Evolutionary conservation across 352 stramenopile species (phyloP).

Genomic region (Phytophthora sp.): DNA sequence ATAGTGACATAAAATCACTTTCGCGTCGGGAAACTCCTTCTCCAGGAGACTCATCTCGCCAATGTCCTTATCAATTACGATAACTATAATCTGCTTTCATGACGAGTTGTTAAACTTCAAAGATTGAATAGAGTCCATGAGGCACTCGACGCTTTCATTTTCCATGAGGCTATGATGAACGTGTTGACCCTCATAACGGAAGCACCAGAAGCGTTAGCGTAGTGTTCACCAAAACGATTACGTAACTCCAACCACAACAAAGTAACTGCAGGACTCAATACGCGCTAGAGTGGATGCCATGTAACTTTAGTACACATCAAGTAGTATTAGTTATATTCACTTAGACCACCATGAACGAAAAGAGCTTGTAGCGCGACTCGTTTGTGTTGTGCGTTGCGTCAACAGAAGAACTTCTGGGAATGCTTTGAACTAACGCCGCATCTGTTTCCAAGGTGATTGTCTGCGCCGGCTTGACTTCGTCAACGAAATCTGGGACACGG

Average conservation of each 20-base stretch:
- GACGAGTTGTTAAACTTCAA: neutral
- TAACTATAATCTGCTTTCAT: neutral
- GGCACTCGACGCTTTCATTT: neutral
- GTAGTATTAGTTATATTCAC: no score
- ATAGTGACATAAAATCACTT: constrained; percentile 1
- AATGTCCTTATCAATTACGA: constrained; percentile 1
- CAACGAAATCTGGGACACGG: neutral
- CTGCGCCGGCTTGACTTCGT: constrained; percentile 2
- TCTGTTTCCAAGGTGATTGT: constrained; percentile 14
- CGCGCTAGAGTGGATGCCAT: no score
- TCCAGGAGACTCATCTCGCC: neutral
- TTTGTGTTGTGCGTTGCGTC: constrained; percentile 16
- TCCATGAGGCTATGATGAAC: constrained; percentile 2
- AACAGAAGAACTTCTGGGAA: constrained; percentile 12
- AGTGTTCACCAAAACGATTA: no score
- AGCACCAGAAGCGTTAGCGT: no score
- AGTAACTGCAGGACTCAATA: no score
- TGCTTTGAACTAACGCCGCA: constrained; percentile 18
- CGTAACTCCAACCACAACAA: no score
- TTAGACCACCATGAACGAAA: constrained; percentile 17
- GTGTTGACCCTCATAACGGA: neutral
- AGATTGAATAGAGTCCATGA: neutral
- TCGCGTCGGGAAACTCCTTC: neutral
- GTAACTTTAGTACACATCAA: no score
- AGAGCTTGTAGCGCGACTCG: constrained; percentile 14